Conservation (phyloP, 768 basidiomycete genomes). For the Lactifluus rugatus region DNA sequence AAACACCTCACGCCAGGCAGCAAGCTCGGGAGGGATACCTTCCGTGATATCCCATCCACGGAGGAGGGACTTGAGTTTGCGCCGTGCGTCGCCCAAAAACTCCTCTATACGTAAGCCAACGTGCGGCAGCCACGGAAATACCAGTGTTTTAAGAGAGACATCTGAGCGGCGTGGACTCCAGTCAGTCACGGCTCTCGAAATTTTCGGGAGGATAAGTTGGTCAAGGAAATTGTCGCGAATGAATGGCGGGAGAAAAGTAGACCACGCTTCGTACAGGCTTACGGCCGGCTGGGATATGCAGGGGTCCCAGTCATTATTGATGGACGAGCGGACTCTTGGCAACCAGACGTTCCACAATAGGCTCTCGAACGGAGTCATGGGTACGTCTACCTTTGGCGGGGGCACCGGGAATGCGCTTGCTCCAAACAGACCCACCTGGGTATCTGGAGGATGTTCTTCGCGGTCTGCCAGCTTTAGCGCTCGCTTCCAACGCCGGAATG, state of each 20-base stretch:
- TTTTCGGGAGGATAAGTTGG: conserved; percentile 90
- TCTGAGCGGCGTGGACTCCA: conserved; percentile 63
- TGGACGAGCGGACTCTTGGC: conserved; percentile 82
- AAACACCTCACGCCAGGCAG: conserved; percentile 73
- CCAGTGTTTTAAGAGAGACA: conserved; percentile 61
- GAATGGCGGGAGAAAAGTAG: conserved; percentile 77
- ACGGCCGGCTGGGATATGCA: conserved; percentile 64
- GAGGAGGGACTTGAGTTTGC: conserved; percentile 75
- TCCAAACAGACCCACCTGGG: conserved; percentile 52
- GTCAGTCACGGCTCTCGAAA: conserved; percentile 70
- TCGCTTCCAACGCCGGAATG: conserved; percentile 59
- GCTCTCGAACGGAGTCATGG: conserved; percentile 94
- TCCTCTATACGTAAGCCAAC: conserved; percentile 76
- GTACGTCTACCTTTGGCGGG: conserved; percentile 34
- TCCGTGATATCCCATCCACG: conserved; percentile 67
- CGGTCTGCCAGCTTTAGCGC: conserved; percentile 50
- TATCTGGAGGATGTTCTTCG: conserved; percentile 33
- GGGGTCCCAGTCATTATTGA: conserved; percentile 94
- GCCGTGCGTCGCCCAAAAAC: conserved; percentile 75
- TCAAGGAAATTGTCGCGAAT: conserved; percentile 92
- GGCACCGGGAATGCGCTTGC: conserved; percentile 28
- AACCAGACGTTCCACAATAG: conserved; percentile 93
- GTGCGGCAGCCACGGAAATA: conserved; percentile 95
- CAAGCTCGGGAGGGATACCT: conserved; percentile 63
- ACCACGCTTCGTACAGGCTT: conserved; percentile 82